Evolutionary conservation across 768 basidiomycete species (phyloP).

Genomic region (Xanthoconium purpureum): DNA sequence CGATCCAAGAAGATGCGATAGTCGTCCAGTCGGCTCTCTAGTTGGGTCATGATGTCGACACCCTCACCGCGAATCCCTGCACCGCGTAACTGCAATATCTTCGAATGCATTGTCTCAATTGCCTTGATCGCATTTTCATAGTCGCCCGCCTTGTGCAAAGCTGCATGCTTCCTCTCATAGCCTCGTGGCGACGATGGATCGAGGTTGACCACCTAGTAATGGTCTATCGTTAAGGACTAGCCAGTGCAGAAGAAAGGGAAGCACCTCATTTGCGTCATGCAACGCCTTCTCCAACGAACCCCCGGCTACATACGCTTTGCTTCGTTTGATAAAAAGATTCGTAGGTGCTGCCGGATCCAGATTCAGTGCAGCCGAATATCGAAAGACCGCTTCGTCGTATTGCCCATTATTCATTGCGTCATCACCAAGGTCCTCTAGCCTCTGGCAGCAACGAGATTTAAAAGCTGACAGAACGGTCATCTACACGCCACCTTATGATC

Average conservation of each 20-base stretch:
- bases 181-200: background rate
- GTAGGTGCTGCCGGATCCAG: background rate
- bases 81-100: background rate
- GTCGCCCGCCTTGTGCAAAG: background rate
- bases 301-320: background rate
- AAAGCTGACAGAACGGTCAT: background rate
- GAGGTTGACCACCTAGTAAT: background rate
- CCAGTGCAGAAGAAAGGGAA: background rate
- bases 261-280: background rate
- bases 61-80: background rate
- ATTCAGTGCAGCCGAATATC: background rate
- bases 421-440: background rate
- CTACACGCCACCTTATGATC: too few species aligned
- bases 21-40: conserved; percentile 51
- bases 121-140: too few species aligned
- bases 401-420: too few species aligned
- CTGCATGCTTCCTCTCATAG: background rate
- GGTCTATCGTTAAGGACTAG: background rate
- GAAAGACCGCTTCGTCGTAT: background rate
- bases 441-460: background rate
- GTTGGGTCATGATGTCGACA: conserved; percentile 5
- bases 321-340: background rate
- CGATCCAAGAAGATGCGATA: conserved; percentile 53
- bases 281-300: background rate
- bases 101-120: background rate